Evolutionary conservation across 2,329 filamentous ascomycete genomes (phyloP), one percentile per base, ranked within the genome.

Genomic region (Elsinoe necatrix): DNA sequence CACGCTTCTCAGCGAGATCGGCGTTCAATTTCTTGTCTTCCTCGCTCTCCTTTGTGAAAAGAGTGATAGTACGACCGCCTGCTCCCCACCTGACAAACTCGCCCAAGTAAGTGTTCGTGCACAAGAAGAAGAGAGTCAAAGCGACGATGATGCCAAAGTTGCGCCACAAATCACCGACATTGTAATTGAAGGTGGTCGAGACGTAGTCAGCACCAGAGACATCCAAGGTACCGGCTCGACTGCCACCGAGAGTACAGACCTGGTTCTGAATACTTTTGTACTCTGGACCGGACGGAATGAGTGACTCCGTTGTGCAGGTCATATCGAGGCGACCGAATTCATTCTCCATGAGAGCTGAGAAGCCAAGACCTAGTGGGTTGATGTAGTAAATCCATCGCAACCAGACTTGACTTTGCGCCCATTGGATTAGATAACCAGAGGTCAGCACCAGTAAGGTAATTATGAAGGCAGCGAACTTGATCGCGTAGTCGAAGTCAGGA

Each of bases 361-460:
- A 95, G 0, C 83, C 81, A 1, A 93, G 77, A 45, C 87, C 88
- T 0, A 91, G 73, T 0, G 84, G 78, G 59, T 90, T 89, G 68
- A 90, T 74, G 75, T 84, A 92, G 72, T 83, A 88, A 59, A 92
- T 83, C 88, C 88, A 93, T 16, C 85, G 76, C 4, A 91, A 68
- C 84, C 87, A 92, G 3, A 84, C 82, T 63, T 89, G 85, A 63
- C 87, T 81, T 1, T 76, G 80, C 51, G 85, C 80, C 67, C 87
- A 90, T 67, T 90, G 88, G 58, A 95, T 92, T 41, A 95, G 73
- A 69, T 93, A 95, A 3, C 89, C 89, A 0, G 84, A 86, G 0
- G 88, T 93, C 18, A 89, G 75, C 23, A 93, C 82, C 63, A 91
- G 89, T n/a, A 91, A 72, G 0, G 87, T 91, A 61, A 95, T 89